phyloP scores from a whole-genome alignment of 768 basidiomycete genomes.

The Heimioporus sp. region DNA sequence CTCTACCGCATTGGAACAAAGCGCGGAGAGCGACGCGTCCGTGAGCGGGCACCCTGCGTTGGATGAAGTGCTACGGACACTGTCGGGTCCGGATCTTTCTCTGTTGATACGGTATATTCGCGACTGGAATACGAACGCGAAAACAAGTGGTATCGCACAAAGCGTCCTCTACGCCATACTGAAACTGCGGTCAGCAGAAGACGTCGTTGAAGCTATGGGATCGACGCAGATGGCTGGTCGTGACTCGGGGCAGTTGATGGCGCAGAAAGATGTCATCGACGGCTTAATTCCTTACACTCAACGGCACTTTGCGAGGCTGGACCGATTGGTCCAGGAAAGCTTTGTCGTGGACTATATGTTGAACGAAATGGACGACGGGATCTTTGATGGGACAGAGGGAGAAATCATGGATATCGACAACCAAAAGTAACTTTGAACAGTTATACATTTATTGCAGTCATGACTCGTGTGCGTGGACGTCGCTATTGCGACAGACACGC shows the following conservation, averaged over 20 bases:
- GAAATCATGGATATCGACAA: constrained; percentile 40
- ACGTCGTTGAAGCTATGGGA: constrained; percentile 65
- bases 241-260: constrained; percentile 15
- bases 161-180: constrained; percentile 76
- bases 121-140: constrained; percentile 95
- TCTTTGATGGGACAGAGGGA: constrained; percentile 53
- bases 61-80: constrained; percentile 76
- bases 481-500: constrained; percentile 7
- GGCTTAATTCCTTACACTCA: constrained; percentile 93
- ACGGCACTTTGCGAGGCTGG: constrained; percentile 83
- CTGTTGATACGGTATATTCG: constrained; percentile 79
- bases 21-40: constrained; percentile 21
- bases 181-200: constrained; percentile 71
- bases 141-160: constrained; percentile 84
- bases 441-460: not conserved
- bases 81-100: constrained; percentile 72
- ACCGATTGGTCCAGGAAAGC: constrained; percentile 89
- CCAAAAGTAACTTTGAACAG: constrained; percentile 17
- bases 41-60: constrained; percentile 72
- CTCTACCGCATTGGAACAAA: constrained; percentile 23
- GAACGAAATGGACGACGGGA: constrained; percentile 83
- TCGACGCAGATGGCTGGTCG: not conserved
- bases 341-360: constrained; percentile 91
- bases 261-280: constrained; percentile 75
- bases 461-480: not conserved